Evolutionary conservation across 2,329 filamentous ascomycete genomes (phyloP).

Genomic region (Ceratocystis papillata): DNA sequence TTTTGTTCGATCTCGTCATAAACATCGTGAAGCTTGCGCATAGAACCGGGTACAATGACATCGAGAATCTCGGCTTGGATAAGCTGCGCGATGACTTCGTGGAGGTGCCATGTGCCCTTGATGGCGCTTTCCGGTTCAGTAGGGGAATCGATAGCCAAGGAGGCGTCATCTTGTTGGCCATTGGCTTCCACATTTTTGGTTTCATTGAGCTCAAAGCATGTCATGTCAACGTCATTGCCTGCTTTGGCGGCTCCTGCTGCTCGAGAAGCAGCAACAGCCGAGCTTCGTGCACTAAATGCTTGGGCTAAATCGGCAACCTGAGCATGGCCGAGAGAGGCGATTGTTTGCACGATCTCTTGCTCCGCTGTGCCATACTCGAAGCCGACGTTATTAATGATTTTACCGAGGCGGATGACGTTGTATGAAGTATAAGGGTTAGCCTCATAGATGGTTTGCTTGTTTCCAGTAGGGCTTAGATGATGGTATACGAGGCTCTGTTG

Average conservation of each 20-base stretch:
- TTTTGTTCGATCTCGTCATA: constrained; percentile 52
- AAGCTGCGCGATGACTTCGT: constrained; percentile 42
- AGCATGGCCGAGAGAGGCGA: constrained; percentile 68
- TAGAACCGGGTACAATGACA: constrained; percentile 47
- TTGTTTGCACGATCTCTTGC: constrained; percentile 59
- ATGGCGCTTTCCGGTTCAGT: constrained; percentile 30
- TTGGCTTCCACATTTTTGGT: constrained; percentile 29
- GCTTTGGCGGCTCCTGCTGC: constrained; percentile 28
- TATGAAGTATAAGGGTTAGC: constrained; percentile 73
- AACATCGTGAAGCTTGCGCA: constrained; percentile 51
- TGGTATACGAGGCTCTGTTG: constrained; percentile 81
- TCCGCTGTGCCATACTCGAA: constrained; percentile 64
- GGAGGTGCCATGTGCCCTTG: constrained; percentile 39
- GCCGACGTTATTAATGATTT: constrained; percentile 66
- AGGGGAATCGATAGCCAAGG: neutral
- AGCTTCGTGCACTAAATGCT: constrained; percentile 40
- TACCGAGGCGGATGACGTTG: constrained; percentile 67
- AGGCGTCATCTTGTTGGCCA: constrained; percentile 27
- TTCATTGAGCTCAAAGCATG: constrained; percentile 18
- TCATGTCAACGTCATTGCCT: constrained; percentile 26
- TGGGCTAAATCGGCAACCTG: constrained; percentile 59
- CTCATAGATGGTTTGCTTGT: constrained; percentile 62
- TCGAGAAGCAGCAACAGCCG: constrained; percentile 23
- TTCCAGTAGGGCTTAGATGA: constrained; percentile 49
- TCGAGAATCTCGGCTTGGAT: constrained; percentile 58